phyloP scores from a whole-genome alignment of 1,284 basidiomycete species.

The Ustilago cynodontis region DNA sequence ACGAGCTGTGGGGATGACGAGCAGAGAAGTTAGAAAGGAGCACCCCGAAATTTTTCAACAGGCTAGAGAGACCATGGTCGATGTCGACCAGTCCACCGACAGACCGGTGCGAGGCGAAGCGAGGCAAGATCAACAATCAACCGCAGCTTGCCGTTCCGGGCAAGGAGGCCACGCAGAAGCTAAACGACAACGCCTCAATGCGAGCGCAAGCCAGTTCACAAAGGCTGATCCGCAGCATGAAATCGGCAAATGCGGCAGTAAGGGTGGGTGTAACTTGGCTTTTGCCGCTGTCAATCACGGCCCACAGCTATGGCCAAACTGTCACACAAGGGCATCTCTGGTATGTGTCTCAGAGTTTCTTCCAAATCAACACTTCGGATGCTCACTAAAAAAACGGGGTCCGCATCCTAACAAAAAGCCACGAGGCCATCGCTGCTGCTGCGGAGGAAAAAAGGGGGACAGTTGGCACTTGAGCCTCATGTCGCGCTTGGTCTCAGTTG shows the following conservation, averaged over 20 bases:
- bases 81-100: slow-evolving; percentile 2
- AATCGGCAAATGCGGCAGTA: slow-evolving; percentile 9
- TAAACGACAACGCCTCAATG: slow-evolving; percentile 1
- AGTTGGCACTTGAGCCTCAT: slow-evolving; percentile 3
- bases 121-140: slow-evolving; percentile 4
- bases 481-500: slow-evolving; percentile 9
- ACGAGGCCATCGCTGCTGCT: not conserved
- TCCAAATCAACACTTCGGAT: slow-evolving; percentile 16
- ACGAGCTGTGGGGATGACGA: slow-evolving; percentile 34
- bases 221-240: slow-evolving; percentile 2
- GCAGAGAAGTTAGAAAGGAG: slow-evolving; percentile 39
- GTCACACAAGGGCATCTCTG: not conserved
- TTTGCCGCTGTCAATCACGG: slow-evolving; percentile 8
- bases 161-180: slow-evolving; percentile 7
- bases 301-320: not conserved
- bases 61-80: slow-evolving; percentile 6
- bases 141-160: slow-evolving; percentile 9
- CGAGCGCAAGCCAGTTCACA: not conserved
- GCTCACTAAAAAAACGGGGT: slow-evolving; percentile 6
- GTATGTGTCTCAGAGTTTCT: slow-evolving; percentile 8
- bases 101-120: slow-evolving; percentile 5
- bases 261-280: slow-evolving; percentile 6
- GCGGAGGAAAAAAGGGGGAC: slow-evolving; percentile 21
- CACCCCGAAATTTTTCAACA: slow-evolving; percentile 36
- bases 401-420: not conserved